phyloP scores from a whole-genome alignment of 2,329 filamentous ascomycete genomes.

The Aspergillus chevalieri region DNA sequence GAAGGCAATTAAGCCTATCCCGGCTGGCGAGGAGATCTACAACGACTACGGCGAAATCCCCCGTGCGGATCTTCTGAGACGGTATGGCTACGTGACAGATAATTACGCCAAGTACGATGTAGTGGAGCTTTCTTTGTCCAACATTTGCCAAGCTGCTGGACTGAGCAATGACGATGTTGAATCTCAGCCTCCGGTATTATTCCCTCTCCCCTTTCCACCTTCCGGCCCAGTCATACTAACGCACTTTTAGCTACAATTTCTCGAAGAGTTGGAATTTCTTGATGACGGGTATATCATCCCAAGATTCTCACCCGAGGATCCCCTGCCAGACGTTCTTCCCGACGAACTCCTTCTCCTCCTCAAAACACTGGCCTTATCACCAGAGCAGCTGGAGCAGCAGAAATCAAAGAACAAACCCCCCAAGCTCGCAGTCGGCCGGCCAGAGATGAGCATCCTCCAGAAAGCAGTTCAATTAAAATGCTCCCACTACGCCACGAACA shows the following conservation, averaged over 20 bases:
- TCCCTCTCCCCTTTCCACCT: not conserved
- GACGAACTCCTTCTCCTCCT: constrained; percentile 35
- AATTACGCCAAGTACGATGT: constrained; percentile 76
- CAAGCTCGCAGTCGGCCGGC: constrained; percentile 23
- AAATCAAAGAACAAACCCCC: constrained; percentile 31
- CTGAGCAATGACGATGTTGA: constrained; percentile 23
- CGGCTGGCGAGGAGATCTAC: constrained; percentile 67
- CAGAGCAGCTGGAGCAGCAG: constrained; percentile 28
- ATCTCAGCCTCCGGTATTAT: constrained; percentile 27
- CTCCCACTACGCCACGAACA: constrained; percentile 48
- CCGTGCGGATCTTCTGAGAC: constrained; percentile 71
- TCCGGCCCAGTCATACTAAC: constrained; percentile 9
- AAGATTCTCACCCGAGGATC: constrained; percentile 21
- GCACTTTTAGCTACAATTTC: constrained; percentile 41
- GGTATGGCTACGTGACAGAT: constrained; percentile 81
- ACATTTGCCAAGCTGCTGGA: constrained; percentile 45
- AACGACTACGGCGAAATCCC: constrained; percentile 87
- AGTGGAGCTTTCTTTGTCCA: constrained; percentile 64
- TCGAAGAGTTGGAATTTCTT: constrained; percentile 58
- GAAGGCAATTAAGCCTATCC: constrained; percentile 62
- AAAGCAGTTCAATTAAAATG: constrained; percentile 29
- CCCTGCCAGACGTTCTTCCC: constrained; percentile 31
- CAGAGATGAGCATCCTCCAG: constrained; percentile 28
- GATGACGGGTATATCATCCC: constrained; percentile 68
- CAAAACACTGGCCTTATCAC: constrained; percentile 26